A percentile compares a stretch with the other conserved stretches of the same genome.
These are phyloP conservation scores for Lizanozyma gosingica DNA, from an alignment of 1,139 yeast genomes.

Conservation along the genomic window DNA sequence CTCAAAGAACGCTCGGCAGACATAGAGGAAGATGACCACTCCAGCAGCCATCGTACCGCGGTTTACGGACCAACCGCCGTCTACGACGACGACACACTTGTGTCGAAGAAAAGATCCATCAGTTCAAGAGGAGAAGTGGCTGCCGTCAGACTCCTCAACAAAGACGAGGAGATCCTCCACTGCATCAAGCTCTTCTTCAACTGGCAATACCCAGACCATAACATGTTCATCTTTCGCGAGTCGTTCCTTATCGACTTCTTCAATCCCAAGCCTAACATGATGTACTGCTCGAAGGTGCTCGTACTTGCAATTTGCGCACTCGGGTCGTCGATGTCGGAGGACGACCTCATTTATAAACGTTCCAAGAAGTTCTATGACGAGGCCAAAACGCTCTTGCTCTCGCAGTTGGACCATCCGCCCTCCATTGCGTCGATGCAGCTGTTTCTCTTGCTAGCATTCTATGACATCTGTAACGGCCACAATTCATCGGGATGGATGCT, in stretches of 20 bases:
- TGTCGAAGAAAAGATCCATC: conserved; percentile 4
- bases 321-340: conserved; percentile 43
- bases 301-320: conserved; percentile 48
- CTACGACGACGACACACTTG: conserved; percentile 25
- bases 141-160: conserved; percentile 19
- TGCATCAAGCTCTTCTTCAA: conserved; percentile 50
- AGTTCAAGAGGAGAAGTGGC: conserved; percentile 4
- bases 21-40: conserved; percentile 6
- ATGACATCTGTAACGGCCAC: conserved; percentile 48
- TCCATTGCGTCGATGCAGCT: conserved; percentile 41
- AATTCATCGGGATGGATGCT: conserved; percentile 56
- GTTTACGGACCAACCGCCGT: conserved; percentile 47
- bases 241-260: conserved; percentile 54
- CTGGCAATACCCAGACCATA: conserved; percentile 60
- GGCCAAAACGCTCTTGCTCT: conserved; percentile 35
- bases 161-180: conserved; percentile 35
- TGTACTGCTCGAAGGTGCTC: conserved; percentile 44
- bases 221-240: conserved; percentile 55
- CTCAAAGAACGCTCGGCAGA: conserved; percentile 4
- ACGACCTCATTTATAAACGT: conserved; percentile 27
- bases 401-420: conserved; percentile 26
- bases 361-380: conserved; percentile 36
- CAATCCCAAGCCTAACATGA: conserved; percentile 36
- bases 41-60: conserved; percentile 10
- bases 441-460: conserved; percentile 41